These are phyloP conservation scores for Corylus americana DNA, from an alignment of 306 rosid species.

Conservation along the genomic window DNA sequence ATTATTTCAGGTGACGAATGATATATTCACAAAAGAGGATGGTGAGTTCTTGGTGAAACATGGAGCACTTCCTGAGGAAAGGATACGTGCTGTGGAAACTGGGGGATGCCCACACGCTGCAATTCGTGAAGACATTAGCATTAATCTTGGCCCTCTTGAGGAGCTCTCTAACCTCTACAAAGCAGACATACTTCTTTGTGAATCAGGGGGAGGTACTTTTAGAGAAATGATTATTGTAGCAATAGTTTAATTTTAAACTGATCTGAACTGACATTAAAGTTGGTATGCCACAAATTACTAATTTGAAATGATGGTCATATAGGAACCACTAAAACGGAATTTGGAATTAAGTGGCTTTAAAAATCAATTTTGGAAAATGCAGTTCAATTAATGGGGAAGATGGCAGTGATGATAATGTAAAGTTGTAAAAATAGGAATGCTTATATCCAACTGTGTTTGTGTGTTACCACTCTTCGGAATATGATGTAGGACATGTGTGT, in stretches of 20 bases:
- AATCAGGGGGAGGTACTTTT: slow-evolving; percentile 95
- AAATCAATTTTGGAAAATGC: background rate
- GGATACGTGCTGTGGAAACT: slow-evolving; percentile 95
- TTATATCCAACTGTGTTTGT: background rate
- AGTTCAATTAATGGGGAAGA: background rate
- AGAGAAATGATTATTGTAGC: background rate
- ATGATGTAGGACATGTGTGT: too few relatives aligned
- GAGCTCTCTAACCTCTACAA: slow-evolving; percentile 81
- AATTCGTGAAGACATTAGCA: slow-evolving; percentile 91
- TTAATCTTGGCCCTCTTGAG: slow-evolving; percentile 94
- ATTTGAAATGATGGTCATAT: background rate
- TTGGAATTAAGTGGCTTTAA: background rate
- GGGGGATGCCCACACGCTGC: slow-evolving; percentile 99
- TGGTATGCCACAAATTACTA: background rate
- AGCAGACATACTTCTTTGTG: slow-evolving; percentile 91
- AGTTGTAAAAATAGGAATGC: background rate
- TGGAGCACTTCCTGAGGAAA: slow-evolving; percentile 90
- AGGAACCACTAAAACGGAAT: background rate
- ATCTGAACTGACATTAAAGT: background rate
- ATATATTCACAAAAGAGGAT: slow-evolving; percentile 95
- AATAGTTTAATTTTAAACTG: slow-evolving; percentile 1
- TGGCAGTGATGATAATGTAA: background rate
- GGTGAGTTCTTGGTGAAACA: slow-evolving; percentile 94
- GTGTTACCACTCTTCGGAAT: background rate
- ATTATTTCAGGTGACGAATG: slow-evolving; percentile 79